Conservation (phyloP, 805 yeast species). For the Zygosaccharomyces gambellarensis region DNA sequence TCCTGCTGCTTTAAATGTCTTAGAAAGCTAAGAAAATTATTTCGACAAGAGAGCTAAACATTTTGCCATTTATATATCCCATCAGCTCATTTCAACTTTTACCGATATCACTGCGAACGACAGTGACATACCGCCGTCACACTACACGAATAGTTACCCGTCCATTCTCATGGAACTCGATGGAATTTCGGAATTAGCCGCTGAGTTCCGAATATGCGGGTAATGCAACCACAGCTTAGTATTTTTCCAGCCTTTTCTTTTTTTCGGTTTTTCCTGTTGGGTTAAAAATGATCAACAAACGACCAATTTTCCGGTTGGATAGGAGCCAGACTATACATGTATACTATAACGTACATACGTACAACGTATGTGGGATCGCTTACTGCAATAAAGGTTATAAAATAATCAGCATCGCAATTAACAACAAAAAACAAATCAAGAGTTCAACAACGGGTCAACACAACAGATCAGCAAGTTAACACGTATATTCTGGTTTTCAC, state of each 20-base stretch:
- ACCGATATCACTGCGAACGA: neutral
- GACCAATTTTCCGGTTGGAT: neutral
- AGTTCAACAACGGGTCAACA: neutral
- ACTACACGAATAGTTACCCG: neutral
- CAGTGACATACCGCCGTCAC: neutral
- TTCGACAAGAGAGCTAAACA: neutral
- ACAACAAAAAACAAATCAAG: neutral
- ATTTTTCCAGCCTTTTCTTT: neutral
- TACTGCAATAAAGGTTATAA: too few species aligned
- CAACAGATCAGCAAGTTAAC: neutral
- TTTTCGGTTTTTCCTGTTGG: neutral
- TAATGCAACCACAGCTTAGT: neutral
- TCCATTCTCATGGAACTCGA: neutral
- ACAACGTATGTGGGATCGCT: too few species aligned
- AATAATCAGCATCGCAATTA: too few species aligned
- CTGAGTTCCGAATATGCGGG: neutral
- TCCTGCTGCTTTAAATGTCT: too few species aligned
- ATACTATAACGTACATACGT: neutral
- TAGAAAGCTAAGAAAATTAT: neutral
- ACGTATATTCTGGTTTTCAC: neutral
- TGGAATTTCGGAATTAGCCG: constrained; percentile 1
- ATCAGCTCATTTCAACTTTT: neutral
- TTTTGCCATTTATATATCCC: neutral
- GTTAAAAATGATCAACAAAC: neutral
- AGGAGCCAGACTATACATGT: neutral